Evolutionary conservation across 2,329 filamentous ascomycete species (phyloP).

Genomic region (Chrysoporthe puriensis): DNA sequence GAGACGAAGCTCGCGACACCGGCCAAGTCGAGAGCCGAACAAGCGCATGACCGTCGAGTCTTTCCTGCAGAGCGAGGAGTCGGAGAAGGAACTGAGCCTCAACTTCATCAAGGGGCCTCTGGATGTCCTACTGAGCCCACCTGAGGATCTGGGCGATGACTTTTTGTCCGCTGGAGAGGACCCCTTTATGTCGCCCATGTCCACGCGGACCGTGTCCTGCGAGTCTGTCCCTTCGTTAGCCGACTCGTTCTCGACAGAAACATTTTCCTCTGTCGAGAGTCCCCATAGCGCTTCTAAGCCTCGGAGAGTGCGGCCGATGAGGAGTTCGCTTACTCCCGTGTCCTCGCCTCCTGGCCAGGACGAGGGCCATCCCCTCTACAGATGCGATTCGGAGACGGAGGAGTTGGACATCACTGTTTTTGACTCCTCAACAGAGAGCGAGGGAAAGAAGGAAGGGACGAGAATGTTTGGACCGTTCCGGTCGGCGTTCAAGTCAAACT

Average conservation of each 20-base stretch:
- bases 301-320: conserved; percentile 46
- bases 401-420: conserved; percentile 55
- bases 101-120: conserved; percentile 58
- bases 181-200: conserved; percentile 55
- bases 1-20: conserved; percentile 41
- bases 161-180: conserved; percentile 53
- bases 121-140: conserved; percentile 62
- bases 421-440: conserved; percentile 36
- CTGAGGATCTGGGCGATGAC: conserved; percentile 60
- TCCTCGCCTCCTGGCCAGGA: conserved; percentile 57
- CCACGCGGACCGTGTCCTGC: conserved; percentile 59
- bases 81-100: conserved; percentile 62
- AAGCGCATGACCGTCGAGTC: conserved; percentile 59
- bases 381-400: conserved; percentile 44
- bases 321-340: conserved; percentile 58
- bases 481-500: conserved; percentile 69
- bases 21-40: conserved; percentile 35
- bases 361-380: conserved; percentile 56
- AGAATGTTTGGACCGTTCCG: conserved; percentile 52
- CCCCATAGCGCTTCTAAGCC: conserved; percentile 48
- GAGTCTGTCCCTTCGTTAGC: conserved; percentile 65
- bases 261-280: conserved; percentile 53
- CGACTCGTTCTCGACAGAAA: conserved; percentile 56
- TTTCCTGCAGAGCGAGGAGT: conserved; percentile 57
- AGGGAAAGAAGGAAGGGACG: conserved; percentile 32